phyloP scores from a whole-genome alignment of 2,329 filamentous ascomycete species.

The Aspergillus puulaauensis region DNA sequence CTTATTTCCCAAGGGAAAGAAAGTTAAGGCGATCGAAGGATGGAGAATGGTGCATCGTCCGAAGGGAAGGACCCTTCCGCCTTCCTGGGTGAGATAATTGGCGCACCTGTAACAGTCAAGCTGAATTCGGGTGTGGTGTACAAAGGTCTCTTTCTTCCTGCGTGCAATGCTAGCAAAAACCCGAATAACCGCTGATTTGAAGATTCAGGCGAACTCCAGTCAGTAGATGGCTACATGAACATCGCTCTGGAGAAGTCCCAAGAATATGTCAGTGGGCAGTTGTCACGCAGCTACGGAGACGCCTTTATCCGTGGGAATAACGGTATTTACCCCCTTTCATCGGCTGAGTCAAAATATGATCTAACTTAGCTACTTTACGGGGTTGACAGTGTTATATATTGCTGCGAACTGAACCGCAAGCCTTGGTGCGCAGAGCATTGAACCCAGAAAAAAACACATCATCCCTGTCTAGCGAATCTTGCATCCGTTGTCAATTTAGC shows the following conservation, averaged over 20 bases:
- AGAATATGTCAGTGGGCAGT: slow-evolving; percentile 82
- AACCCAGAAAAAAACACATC: not conserved
- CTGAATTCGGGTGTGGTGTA: slow-evolving; percentile 98
- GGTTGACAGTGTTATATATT: slow-evolving; percentile 38
- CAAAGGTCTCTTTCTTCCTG: slow-evolving; percentile 65
- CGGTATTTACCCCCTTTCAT: slow-evolving; percentile 54
- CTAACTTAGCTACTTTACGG: not conserved
- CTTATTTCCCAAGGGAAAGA: not conserved
- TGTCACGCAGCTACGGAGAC: slow-evolving; percentile 84
- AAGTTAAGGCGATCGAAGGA: slow-evolving; percentile 34
- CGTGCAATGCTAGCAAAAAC: not conserved
- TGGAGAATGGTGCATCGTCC: slow-evolving; percentile 70
- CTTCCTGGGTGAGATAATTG: slow-evolving; percentile 92
- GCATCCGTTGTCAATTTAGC: no score
- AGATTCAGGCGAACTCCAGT: slow-evolving; percentile 79
- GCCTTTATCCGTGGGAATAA: slow-evolving; percentile 97
- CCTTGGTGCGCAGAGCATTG: not conserved
- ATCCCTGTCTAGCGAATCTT: no score
- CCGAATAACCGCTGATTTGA: slow-evolving; percentile 7
- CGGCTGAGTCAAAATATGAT: not conserved
- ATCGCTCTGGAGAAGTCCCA: slow-evolving; percentile 95
- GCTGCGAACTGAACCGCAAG: slow-evolving; percentile 29
- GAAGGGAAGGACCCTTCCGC: slow-evolving; percentile 90
- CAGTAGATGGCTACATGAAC: slow-evolving; percentile 99
- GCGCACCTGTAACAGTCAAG: slow-evolving; percentile 91